phyloP scores from a whole-genome alignment of 2,329 filamentous ascomycete species.

The Alternaria atra region DNA sequence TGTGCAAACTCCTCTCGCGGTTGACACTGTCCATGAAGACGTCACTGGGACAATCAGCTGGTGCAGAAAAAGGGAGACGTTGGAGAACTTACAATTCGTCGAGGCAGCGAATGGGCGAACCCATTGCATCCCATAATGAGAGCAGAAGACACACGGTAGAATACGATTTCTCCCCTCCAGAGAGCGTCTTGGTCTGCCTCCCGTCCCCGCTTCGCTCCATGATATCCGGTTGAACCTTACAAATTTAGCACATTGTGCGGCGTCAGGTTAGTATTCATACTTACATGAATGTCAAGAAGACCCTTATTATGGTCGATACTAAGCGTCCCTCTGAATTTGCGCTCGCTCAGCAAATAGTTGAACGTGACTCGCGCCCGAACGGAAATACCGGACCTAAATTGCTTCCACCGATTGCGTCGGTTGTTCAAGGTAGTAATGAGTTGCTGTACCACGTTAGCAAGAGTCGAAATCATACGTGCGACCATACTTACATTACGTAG shows the following conservation, averaged over 20 bases:
- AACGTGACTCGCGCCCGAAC: slow-evolving; percentile 87
- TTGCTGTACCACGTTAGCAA: slow-evolving; percentile 47
- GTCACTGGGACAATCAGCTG: slow-evolving; percentile 62
- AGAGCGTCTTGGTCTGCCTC: slow-evolving; percentile 88
- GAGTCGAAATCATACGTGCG: not conserved
- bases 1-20: slow-evolving; percentile 87
- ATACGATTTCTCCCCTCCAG: slow-evolving; percentile 97
- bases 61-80: not conserved
- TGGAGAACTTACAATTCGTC: slow-evolving; percentile 79
- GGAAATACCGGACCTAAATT: slow-evolving; percentile 85
- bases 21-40: slow-evolving; percentile 99
- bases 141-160: slow-evolving; percentile 94
- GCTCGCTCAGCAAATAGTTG: slow-evolving; percentile 85
- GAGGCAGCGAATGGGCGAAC: slow-evolving; percentile 89
- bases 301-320: slow-evolving; percentile 79
- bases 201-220: slow-evolving; percentile 75
- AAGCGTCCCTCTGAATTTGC: slow-evolving; percentile 85
- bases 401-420: slow-evolving; percentile 78
- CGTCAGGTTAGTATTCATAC: not conserved
- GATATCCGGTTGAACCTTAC: slow-evolving; percentile 69
- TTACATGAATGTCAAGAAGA: slow-evolving; percentile 77
- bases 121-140: slow-evolving; percentile 97
- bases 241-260: slow-evolving; percentile 10
- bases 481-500: slow-evolving; percentile 28
- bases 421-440: slow-evolving; percentile 70